Conservation (phyloP, 1,284 basidiomycete genomes). For the Ceratobasidium sp. region DNA sequence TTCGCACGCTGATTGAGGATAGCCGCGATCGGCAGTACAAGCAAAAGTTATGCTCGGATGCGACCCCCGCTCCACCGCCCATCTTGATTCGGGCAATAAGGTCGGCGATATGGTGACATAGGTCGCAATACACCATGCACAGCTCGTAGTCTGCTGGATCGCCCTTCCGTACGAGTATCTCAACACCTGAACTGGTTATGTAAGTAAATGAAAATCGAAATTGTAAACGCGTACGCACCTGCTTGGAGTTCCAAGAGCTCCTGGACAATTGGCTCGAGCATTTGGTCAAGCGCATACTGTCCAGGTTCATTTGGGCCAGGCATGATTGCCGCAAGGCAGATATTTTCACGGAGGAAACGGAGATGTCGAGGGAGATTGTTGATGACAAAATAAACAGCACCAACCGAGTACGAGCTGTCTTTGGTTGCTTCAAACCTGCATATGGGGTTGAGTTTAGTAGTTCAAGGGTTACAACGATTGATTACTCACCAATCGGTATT, state of each 20-base stretch:
- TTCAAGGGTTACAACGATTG: too few relatives aligned
- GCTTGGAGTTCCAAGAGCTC: slow-evolving; percentile 11
- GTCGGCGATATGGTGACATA: slow-evolving; percentile 11
- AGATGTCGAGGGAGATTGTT: slow-evolving; percentile 33
- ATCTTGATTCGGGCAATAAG: slow-evolving; percentile 30
- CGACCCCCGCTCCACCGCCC: slow-evolving; percentile 10
- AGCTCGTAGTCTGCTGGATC: background rate
- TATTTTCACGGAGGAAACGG: slow-evolving; percentile 10
- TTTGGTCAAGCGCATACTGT: slow-evolving; percentile 10
- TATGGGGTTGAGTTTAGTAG: background rate
- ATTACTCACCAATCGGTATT: slow-evolving; percentile 17
- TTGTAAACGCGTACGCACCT: background rate
- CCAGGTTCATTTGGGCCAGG: slow-evolving; percentile 30
- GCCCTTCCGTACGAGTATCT: background rate
- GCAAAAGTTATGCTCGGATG: slow-evolving; percentile 21
- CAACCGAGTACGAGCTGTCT: slow-evolving; percentile 11
- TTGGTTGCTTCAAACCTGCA: slow-evolving; percentile 30
- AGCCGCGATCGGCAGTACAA: background rate
- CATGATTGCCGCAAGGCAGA: slow-evolving; percentile 3
- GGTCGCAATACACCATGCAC: background rate
- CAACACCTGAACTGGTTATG: background rate
- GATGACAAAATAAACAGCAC: slow-evolving; percentile 19
- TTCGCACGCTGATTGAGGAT: background rate
- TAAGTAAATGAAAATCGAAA: too few relatives aligned
- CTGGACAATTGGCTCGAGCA: slow-evolving; percentile 13